Percentiles rank a stretch among this genome's conserved stretches.
Evolutionary conservation across 1,284 basidiomycete genomes (phyloP).

Genomic region (Pisolithus thermaeus): DNA sequence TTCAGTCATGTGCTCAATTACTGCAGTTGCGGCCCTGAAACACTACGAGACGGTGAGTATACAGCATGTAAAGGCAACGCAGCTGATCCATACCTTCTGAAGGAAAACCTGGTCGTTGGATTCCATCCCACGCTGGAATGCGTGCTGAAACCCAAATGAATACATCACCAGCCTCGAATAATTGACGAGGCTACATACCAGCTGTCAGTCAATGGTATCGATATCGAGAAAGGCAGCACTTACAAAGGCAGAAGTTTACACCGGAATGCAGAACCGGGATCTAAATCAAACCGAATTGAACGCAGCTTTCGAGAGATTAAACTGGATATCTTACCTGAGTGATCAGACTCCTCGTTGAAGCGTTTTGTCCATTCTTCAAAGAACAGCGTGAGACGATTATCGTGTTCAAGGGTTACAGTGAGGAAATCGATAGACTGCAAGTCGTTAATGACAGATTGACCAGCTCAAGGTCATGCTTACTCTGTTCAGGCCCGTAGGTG

Average conservation of each 20-base stretch:
- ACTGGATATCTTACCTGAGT: conserved; percentile 35
- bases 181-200: conserved; percentile 49
- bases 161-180: conserved; percentile 83
- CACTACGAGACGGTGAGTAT: conserved; percentile 39
- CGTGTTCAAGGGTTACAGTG: conserved; percentile 53
- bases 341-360: conserved; percentile 53
- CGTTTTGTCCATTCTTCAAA: conserved; percentile 57
- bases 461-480: conserved; percentile 26
- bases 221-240: conserved; percentile 21
- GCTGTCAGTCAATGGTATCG: conserved; percentile 13
- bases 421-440: conserved; percentile 60
- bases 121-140: conserved; percentile 64
- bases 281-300: conserved; percentile 29
- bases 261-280: conserved; percentile 58
- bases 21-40: conserved; percentile 61
- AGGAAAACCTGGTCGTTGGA: conserved; percentile 61
- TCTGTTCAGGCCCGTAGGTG: conserved; percentile 68
- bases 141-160: conserved; percentile 81
- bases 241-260: conserved; percentile 70
- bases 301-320: not conserved
- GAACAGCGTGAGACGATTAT: conserved; percentile 51
- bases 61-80: not conserved
- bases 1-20: conserved; percentile 62
- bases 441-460: conserved; percentile 1
- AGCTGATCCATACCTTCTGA: conserved; percentile 44